A percentile compares a stretch with the other conserved stretches of the same genome.
These are phyloP conservation scores for Metarhizium anisopliae DNA, from an alignment of 2,329 filamentous ascomycete genomes.

Conservation along the genomic window DNA sequence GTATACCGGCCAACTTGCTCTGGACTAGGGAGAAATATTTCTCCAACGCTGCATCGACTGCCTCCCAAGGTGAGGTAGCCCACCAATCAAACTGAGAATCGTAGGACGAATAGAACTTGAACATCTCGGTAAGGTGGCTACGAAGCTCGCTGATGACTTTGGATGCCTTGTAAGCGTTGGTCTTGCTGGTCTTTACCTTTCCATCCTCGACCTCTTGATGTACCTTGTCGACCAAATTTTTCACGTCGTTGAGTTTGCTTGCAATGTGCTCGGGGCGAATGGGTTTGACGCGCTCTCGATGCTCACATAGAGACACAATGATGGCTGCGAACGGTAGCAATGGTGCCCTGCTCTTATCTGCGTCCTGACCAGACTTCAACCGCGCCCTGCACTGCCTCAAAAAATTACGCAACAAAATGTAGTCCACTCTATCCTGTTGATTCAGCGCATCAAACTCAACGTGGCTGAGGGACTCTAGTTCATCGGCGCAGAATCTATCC, in stretches of 20 bases:
- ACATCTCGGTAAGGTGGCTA: slow-evolving; percentile 35
- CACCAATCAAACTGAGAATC: slow-evolving; percentile 51
- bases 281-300: slow-evolving; percentile 33
- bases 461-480: slow-evolving; percentile 23
- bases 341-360: slow-evolving; percentile 25
- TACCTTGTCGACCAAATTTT: slow-evolving; percentile 22
- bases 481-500: slow-evolving; percentile 28
- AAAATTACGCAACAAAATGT: slow-evolving; percentile 39
- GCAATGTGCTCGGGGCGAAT: slow-evolving; percentile 35
- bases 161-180: slow-evolving; percentile 37
- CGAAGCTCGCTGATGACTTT: slow-evolving; percentile 31
- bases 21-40: slow-evolving; percentile 28
- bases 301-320: slow-evolving; percentile 37
- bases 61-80: slow-evolving; percentile 35
- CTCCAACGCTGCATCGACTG: slow-evolving; percentile 27
- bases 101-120: slow-evolving; percentile 43
- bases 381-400: slow-evolving; percentile 26
- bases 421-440: slow-evolving; percentile 40
- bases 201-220: slow-evolving; percentile 24
- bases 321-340: slow-evolving; percentile 35
- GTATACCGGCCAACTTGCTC: slow-evolving; percentile 34
- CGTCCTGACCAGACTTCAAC: slow-evolving; percentile 28
- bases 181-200: slow-evolving; percentile 26
- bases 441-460: slow-evolving; percentile 18
- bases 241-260: slow-evolving; percentile 27